Evolutionary conservation across 2,329 filamentous ascomycete species (phyloP).

Genomic region (Clarireedia paspali): DNA sequence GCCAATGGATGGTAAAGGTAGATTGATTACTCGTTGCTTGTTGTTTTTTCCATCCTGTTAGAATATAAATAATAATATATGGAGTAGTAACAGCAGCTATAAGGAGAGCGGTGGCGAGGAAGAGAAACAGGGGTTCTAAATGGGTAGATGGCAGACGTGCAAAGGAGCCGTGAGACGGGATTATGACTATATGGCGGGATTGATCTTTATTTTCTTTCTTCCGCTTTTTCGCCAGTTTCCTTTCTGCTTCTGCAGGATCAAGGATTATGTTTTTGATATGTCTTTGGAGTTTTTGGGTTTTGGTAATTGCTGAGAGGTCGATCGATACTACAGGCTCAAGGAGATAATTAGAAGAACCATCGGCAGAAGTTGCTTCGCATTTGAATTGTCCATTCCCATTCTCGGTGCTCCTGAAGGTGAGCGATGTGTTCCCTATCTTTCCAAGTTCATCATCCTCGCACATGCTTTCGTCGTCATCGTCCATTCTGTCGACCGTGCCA

Average conservation of each 20-base stretch:
- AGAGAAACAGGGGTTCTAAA: background rate
- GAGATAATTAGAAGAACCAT: background rate
- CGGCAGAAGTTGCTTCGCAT: background rate
- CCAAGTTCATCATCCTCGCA: background rate
- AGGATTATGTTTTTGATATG: background rate
- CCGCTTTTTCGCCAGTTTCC: background rate
- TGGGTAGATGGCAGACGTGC: background rate
- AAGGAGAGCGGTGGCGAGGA: background rate
- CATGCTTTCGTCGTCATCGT: background rate
- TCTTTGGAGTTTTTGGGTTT: background rate
- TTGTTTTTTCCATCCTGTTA: background rate
- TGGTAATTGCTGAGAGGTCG: background rate
- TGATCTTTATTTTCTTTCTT: background rate
- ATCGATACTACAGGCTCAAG: background rate
- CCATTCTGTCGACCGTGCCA: background rate
- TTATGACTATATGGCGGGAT: background rate
- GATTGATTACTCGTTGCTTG: background rate
- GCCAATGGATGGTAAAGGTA: background rate
- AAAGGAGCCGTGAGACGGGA: background rate
- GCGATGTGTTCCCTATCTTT: background rate
- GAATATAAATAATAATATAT: background rate
- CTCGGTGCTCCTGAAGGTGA: background rate
- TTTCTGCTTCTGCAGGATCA: background rate
- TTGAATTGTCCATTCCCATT: background rate
- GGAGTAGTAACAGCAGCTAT: background rate